Conservation (phyloP, 1,284 basidiomycete species). For the Omphalotus olearius region DNA sequence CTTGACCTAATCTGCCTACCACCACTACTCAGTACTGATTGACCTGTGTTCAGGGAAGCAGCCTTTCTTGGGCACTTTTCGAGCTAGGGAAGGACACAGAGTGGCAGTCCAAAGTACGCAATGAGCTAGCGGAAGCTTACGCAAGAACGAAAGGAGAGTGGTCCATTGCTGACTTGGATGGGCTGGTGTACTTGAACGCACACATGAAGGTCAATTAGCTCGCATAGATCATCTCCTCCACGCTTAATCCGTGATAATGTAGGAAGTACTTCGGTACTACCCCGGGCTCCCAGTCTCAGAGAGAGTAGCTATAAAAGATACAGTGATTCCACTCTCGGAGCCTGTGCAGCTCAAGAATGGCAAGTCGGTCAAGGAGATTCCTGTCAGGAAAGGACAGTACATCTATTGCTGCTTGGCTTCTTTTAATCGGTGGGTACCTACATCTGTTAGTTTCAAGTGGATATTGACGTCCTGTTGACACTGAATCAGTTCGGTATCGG, state of each 20-base stretch:
- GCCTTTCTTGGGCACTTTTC: slow-evolving; percentile 14
- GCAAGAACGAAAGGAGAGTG: neutral
- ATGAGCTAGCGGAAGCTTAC: slow-evolving; percentile 12
- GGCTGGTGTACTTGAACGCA: slow-evolving; percentile 17
- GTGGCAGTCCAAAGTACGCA: slow-evolving; percentile 15
- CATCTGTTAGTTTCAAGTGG: too few species aligned
- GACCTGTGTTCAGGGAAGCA: slow-evolving; percentile 5
- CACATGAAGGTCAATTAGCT: slow-evolving; percentile 8
- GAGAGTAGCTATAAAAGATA: slow-evolving; percentile 13
- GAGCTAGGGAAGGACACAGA: slow-evolving; percentile 15
- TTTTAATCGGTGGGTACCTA: slow-evolving; percentile 15
- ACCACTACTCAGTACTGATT: too few species aligned
- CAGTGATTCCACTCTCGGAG: slow-evolving; percentile 15
- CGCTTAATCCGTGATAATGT: neutral
- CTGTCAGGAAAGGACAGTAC: slow-evolving; percentile 16
- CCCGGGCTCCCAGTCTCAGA: slow-evolving; percentile 15
- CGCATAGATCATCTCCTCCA: neutral
- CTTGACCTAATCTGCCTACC: too few species aligned
- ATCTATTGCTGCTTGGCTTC: slow-evolving; percentile 14
- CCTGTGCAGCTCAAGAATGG: slow-evolving; percentile 12
- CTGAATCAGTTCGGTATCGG: slow-evolving; percentile 1
- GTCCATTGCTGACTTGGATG: slow-evolving; percentile 11
- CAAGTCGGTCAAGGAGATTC: slow-evolving; percentile 12
- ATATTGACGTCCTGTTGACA: too few species aligned
- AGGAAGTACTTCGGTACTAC: slow-evolving; percentile 14